Conservation (phyloP, 1,284 basidiomycete species). For the Cerrena zonata region DNA sequence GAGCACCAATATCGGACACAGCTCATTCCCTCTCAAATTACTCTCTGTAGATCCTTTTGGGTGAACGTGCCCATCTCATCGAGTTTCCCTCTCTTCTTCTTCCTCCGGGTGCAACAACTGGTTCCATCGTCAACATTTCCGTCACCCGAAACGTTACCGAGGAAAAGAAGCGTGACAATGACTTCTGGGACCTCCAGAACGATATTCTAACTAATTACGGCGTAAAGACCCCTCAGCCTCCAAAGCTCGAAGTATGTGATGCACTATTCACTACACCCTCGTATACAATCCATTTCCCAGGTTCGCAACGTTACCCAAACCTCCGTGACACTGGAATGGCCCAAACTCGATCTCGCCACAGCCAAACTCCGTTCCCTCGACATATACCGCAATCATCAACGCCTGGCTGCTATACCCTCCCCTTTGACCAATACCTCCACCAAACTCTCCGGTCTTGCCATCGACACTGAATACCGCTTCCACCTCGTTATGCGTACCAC, state of each 20-base stretch:
- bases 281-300: conserved; percentile 31
- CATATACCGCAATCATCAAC: conserved; percentile 84
- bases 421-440: conserved; percentile 78
- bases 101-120: conserved; percentile 82
- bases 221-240: conserved; percentile 60
- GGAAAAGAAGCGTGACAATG: conserved; percentile 72
- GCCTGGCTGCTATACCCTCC: conserved; percentile 80
- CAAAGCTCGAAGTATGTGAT: conserved; percentile 62
- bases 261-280: not conserved
- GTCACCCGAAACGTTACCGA: conserved; percentile 80
- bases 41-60: conserved; percentile 70
- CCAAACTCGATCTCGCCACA: conserved; percentile 75
- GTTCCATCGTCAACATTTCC: conserved; percentile 94
- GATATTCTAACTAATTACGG: conserved; percentile 77
- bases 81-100: conserved; percentile 92
- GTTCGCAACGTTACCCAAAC: conserved; percentile 94
- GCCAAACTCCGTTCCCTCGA: conserved; percentile 82
- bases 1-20: conserved; percentile 1
- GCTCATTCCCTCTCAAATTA: conserved; percentile 1
- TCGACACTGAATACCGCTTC: conserved; percentile 87
- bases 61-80: conserved; percentile 87
- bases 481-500: conserved; percentile 86
- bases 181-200: conserved; percentile 80
- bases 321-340: conserved; percentile 90
- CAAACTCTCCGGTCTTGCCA: conserved; percentile 83